These are phyloP conservation scores for Deinandra increscens DNA, from an alignment of 129 eudicot genomes.

Conservation along the genomic window DNA sequence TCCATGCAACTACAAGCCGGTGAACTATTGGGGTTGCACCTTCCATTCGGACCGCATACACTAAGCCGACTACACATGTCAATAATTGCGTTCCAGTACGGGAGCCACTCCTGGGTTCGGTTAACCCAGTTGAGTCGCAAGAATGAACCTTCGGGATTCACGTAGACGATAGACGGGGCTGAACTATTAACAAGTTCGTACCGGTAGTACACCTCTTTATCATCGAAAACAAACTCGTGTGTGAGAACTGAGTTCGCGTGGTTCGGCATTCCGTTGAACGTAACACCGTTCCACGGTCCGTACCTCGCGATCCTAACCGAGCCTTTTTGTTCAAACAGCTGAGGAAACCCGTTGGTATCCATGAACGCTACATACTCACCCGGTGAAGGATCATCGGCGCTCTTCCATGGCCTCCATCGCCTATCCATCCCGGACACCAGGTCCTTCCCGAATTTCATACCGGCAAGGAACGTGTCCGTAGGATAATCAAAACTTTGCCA, in stretches of 20 bases:
- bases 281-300: slow-evolving; percentile 40
- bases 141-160: background rate
- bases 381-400: slow-evolving; percentile 25
- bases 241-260: background rate
- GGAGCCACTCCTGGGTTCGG: background rate
- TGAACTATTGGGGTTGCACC: slow-evolving; percentile 17
- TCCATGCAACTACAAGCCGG: slow-evolving; percentile 29
- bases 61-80: slow-evolving; percentile 12
- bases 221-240: slow-evolving; percentile 15
- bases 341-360: slow-evolving; percentile 35
- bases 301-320: background rate
- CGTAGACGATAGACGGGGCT: background rate
- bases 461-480: slow-evolving; percentile 22
- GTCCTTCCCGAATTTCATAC: slow-evolving; percentile 37
- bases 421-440: slow-evolving; percentile 17
- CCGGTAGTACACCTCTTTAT: slow-evolving; percentile 29
- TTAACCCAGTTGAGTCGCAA: background rate
- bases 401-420: slow-evolving; percentile 29
- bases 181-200: background rate
- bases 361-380: slow-evolving; percentile 18
- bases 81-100: background rate
- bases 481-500: slow-evolving; percentile 46
- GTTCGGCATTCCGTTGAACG: slow-evolving; percentile 29
- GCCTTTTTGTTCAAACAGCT: background rate
- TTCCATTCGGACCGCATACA: slow-evolving; percentile 24